Percentiles rank a stretch among this genome's conserved stretches.
phyloP scores from a whole-genome alignment of 495 filamentous ascomycete species.

The Aspergillus coremiiformis region DNA sequence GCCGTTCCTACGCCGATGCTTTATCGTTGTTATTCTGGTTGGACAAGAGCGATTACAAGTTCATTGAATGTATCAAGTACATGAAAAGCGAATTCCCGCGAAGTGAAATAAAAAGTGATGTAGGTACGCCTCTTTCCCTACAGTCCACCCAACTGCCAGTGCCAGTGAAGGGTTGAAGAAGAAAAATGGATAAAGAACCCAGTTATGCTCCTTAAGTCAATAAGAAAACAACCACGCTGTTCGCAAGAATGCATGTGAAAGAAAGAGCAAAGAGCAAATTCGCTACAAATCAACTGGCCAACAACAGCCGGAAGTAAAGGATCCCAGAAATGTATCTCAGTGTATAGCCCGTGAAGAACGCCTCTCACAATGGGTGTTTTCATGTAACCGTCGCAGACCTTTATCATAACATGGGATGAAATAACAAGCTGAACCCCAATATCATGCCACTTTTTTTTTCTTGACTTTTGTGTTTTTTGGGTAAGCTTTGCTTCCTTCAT shows the following conservation, averaged over 20 bases:
- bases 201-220: constrained; percentile 4
- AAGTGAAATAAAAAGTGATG: background rate
- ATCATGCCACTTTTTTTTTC: background rate
- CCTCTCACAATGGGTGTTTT: constrained; percentile 16
- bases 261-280: constrained; percentile 3
- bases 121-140: constrained; percentile 3
- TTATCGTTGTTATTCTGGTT: no score
- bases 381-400: background rate
- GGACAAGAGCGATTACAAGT: constrained; percentile 1
- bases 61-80: constrained; percentile 2
- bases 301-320: constrained; percentile 4
- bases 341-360: constrained; percentile 12
- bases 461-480: background rate
- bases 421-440: background rate
- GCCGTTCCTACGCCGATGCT: no score
- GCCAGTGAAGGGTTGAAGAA: constrained; percentile 2
- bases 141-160: background rate
- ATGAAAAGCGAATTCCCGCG: constrained; percentile 1
- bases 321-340: constrained; percentile 12
- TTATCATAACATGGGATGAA: background rate
- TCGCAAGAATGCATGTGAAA: constrained; percentile 7
- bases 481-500: background rate
- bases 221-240: constrained; percentile 6
- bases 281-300: constrained; percentile 9
- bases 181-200: constrained; percentile 3